Evolutionary conservation across 2,329 filamentous ascomycete species (phyloP).

Genomic region (Teratosphaeria epicoccoides): DNA sequence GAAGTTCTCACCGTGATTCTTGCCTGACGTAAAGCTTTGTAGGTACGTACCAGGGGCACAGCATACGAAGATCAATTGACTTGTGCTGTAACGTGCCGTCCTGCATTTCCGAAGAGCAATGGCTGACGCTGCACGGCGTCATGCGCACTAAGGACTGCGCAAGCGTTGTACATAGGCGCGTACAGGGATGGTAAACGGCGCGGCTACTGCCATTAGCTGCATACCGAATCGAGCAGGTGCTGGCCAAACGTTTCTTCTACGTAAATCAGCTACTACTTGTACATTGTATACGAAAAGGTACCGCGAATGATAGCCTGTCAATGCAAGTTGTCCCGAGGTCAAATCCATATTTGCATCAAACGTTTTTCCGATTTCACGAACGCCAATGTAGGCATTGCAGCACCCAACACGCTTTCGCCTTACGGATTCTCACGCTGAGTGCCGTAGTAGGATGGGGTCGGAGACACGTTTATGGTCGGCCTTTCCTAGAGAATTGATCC

Average conservation of each 20-base stretch:
- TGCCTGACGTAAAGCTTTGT: neutral
- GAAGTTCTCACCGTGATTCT: neutral
- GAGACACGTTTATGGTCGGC: no score
- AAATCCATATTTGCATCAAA: no score
- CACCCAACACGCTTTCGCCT: no score
- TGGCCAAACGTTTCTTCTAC: neutral
- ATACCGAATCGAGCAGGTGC: neutral
- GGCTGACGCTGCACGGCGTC: neutral
- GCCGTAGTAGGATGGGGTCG: no score
- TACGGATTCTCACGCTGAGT: no score
- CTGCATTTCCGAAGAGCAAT: neutral
- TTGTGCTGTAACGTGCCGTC: neutral
- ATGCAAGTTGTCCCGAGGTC: no score
- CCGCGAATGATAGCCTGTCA: no score
- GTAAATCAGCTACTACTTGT: no score
- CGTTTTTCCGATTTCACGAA: no score
- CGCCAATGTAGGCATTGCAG: no score
- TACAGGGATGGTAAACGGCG: neutral
- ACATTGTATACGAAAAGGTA: no score
- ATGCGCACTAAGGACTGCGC: neutral
- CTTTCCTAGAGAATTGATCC: no score
- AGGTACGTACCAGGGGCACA: neutral
- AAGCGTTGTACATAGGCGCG: neutral
- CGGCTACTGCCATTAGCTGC: neutral
- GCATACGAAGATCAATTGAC: neutral